These are phyloP conservation scores for Alternaria postmessia DNA, from an alignment of 2,329 filamentous ascomycete species.

Conservation along the genomic window DNA sequence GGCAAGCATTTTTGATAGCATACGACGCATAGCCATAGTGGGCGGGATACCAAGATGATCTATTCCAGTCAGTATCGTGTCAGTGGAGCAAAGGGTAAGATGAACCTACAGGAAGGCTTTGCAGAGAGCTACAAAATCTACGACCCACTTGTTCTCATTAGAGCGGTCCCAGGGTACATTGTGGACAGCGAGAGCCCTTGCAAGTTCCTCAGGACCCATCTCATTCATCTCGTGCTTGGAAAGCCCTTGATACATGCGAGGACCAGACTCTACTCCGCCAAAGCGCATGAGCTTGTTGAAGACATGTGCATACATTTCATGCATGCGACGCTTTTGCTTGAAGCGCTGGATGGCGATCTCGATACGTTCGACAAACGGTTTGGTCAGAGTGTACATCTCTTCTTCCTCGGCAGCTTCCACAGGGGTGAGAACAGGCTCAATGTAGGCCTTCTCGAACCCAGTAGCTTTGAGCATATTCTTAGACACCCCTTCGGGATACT, in stretches of 20 bases:
- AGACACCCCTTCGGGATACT: constrained; percentile 45
- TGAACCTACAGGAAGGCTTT: constrained; percentile 77
- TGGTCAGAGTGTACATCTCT: constrained; percentile 69
- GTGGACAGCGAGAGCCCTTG: constrained; percentile 69
- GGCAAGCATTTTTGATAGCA: constrained; percentile 66
- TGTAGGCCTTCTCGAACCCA: constrained; percentile 72
- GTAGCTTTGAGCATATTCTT: constrained; percentile 56
- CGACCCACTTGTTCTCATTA: constrained; percentile 68
- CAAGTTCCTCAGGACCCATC: constrained; percentile 70
- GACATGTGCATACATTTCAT: constrained; percentile 66
- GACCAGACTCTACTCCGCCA: constrained; percentile 76
- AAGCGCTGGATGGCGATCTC: constrained; percentile 86
- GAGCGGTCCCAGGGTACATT: constrained; percentile 61
- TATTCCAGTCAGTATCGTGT: constrained; percentile 47
- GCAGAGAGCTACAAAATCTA: constrained; percentile 82
- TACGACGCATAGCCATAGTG: constrained; percentile 62
- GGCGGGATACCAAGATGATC: constrained; percentile 63
- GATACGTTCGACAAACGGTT: constrained; percentile 70
- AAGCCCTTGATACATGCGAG: constrained; percentile 70
- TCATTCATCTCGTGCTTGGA: constrained; percentile 67
- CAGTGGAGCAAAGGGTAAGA: constrained; percentile 3
- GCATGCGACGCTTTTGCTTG: constrained; percentile 77
- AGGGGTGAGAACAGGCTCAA: constrained; percentile 80
- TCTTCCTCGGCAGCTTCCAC: constrained; percentile 72
- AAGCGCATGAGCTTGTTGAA: constrained; percentile 84